Conservation (phyloP, 1,284 basidiomycete genomes). For the Singerocomus inundabilis region DNA sequence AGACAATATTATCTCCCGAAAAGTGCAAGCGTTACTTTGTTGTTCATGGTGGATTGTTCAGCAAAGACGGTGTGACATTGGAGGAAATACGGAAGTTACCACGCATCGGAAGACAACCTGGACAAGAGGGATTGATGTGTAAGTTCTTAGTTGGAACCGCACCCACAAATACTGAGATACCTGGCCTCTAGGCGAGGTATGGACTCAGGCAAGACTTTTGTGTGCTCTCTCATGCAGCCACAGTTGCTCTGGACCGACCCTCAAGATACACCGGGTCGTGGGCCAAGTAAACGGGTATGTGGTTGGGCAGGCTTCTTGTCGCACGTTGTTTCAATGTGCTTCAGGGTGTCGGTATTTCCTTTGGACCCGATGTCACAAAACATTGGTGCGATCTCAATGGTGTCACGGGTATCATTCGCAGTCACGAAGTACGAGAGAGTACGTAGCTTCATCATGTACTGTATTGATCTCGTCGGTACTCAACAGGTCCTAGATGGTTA, state of each 20-base stretch:
- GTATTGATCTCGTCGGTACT: not conserved
- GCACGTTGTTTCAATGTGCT: slow-evolving; percentile 12
- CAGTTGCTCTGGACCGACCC: slow-evolving; percentile 93
- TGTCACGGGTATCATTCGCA: slow-evolving; percentile 88
- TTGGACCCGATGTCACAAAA: slow-evolving; percentile 91
- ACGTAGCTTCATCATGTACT: slow-evolving; percentile 19
- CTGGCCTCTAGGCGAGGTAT: slow-evolving; percentile 53
- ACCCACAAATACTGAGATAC: slow-evolving; percentile 7
- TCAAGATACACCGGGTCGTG: slow-evolving; percentile 86
- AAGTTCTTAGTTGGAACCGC: slow-evolving; percentile 32
- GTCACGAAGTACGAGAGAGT: slow-evolving; percentile 97
- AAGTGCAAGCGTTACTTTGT: slow-evolving; percentile 92
- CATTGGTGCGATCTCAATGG: slow-evolving; percentile 88
- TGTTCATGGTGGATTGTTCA: slow-evolving; percentile 95
- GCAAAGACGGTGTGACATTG: slow-evolving; percentile 89
- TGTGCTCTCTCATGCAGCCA: slow-evolving; percentile 11
- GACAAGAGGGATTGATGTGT: slow-evolving; percentile 96
- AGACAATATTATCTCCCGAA: slow-evolving; percentile 76
- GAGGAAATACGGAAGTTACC: slow-evolving; percentile 90
- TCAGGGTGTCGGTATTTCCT: slow-evolving; percentile 92
- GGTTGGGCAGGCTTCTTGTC: not conserved
- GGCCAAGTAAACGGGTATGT: slow-evolving; percentile 90
- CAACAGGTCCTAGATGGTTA: slow-evolving; percentile 63
- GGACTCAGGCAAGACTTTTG: slow-evolving; percentile 1
- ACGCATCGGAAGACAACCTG: slow-evolving; percentile 88